Base-by-base conservation (phyloP, 257 asterid species). In the Solanum bulbocastanum region DNA sequence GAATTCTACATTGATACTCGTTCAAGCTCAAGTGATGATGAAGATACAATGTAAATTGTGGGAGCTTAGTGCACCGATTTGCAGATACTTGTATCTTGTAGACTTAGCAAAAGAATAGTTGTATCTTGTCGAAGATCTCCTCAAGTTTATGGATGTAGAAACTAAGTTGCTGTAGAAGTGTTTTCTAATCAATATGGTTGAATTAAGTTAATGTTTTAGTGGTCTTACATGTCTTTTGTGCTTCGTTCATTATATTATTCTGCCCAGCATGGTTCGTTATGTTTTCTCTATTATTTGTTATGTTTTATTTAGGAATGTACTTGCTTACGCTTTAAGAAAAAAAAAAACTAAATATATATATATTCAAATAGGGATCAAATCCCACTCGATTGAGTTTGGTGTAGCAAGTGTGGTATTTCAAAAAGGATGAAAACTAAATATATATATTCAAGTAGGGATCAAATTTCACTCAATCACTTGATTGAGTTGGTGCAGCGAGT, bases 1-100 rank as follows among this genome's bases (percentile, higher is more conserved):
- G 98, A 95, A 86, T 92, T 94, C 89, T 93, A 84, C 56, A 90
- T 90, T 18, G 94, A 90, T 81, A 88, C 92, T 30, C 94, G 76
- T 84, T 86, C 93, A 39, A 86, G 90, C 83, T 69, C 88, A 88
- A 96, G 96, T 44, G 93, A 93, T 71, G 90, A 87, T 10, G 95
- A 90, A 85, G 94, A 92, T 66, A 91, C 83, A 9, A 7, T 18
- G 62, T 52, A 52, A 52, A 44, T 27, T 0, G 65, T 20, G 65
- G 65, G 25, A 56, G 25, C 65, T 56, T 56, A 56, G 25, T 18
- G 25, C 25, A 56, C 65, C 65, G 65, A 56, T 56, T 56, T 56
- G 65, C 65, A 56, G 25, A 20, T 56, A 56, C 25, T 52, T 81
- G 37, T 30, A 30, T 46, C 68, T 81, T 46, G 65, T 81, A 46